Evolutionary conservation across 352 stramenopile species (phyloP).

Genomic region (Globisporangium paroecandrum): DNA sequence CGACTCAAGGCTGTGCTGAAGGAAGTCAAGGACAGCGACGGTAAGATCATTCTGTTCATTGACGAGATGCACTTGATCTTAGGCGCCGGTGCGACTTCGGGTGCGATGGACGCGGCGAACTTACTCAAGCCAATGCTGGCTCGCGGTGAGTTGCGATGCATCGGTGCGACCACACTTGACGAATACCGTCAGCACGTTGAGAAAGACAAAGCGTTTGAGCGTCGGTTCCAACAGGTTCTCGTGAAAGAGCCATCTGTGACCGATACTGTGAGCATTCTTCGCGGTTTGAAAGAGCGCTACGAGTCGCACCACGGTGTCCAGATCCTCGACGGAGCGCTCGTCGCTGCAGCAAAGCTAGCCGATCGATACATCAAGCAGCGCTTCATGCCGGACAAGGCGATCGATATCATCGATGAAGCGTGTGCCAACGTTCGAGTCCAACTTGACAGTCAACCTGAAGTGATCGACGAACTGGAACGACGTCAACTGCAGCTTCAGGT

Average conservation of each 20-base stretch:
- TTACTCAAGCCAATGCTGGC: conserved; percentile 98
- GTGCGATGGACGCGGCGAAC: conserved; percentile 97
- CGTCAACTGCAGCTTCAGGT: conserved; percentile 95
- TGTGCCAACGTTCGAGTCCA: conserved; percentile 89
- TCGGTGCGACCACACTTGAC: conserved; percentile 97
- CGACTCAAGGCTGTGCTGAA: conserved; percentile 94
- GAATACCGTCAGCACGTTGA: conserved; percentile 98
- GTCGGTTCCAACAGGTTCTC: conserved; percentile 96
- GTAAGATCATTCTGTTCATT: conserved; percentile 98
- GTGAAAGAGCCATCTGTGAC: conserved; percentile 94
- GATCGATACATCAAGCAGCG: conserved; percentile 92
- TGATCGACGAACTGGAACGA: conserved; percentile 95
- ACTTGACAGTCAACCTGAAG: conserved; percentile 93
- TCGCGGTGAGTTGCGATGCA: conserved; percentile 94
- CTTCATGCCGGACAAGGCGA: conserved; percentile 93
- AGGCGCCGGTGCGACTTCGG: conserved; percentile 89
- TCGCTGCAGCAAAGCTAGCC: conserved; percentile 93
- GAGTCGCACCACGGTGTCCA: conserved; percentile 96
- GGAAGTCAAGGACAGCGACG: conserved; percentile 90
- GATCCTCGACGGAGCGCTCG: conserved; percentile 92
- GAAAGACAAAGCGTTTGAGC: conserved; percentile 97
- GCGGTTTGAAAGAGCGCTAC: conserved; percentile 95
- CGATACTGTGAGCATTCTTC: conserved; percentile 95
- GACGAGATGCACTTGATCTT: conserved; percentile 98
- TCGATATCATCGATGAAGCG: conserved; percentile 96